Evolutionary conservation across 345 rosid genomes (phyloP).

Genomic region (Aquilaria yunnanensis): DNA sequence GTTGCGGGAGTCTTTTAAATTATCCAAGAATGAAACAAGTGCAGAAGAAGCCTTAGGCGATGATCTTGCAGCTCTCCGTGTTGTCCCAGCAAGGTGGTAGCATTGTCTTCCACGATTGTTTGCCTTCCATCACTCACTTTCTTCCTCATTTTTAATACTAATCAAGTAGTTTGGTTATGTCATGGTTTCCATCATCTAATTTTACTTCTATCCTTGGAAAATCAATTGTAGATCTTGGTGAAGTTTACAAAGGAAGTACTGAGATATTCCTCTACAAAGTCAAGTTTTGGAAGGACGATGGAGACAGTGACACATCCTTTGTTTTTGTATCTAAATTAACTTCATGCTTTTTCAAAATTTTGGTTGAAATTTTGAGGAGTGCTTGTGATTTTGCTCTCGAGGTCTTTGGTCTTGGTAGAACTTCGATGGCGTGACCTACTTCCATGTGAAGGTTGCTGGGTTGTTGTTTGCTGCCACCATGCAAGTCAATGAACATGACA

Average conservation of each 20-base stretch:
- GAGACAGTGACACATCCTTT: conserved; percentile 90
- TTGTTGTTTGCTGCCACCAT: conserved; percentile 91
- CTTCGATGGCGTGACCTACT: conserved; percentile 95
- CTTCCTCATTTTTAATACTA: too few relatives aligned
- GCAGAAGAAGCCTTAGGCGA: conserved; percentile 2
- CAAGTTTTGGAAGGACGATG: conserved; percentile 98
- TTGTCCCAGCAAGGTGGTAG: conserved; percentile 96
- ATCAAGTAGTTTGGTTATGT: too few relatives aligned
- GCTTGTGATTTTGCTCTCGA: too few relatives aligned
- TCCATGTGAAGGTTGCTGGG: conserved; percentile 94
- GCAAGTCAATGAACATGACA: conserved; percentile 41
- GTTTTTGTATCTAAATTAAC: conserved; percentile 57
- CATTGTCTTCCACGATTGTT: conserved; percentile 97
- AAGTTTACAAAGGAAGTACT: conserved; percentile 82
- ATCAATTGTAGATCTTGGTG: conserved; percentile 65
- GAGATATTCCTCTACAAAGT: conserved; percentile 95
- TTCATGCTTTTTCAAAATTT: too few relatives aligned
- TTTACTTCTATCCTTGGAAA: too few relatives aligned
- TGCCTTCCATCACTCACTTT: conserved; percentile 8
- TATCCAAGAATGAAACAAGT: too few relatives aligned
- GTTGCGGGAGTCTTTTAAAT: too few relatives aligned
- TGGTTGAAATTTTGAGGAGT: too few relatives aligned
- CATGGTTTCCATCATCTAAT: too few relatives aligned
- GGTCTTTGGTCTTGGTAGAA: conserved; percentile 29
- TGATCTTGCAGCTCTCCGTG: conserved; percentile 98